Conservation (phyloP, 164 flowering plant genomes). For the Malania oleifera region DNA sequence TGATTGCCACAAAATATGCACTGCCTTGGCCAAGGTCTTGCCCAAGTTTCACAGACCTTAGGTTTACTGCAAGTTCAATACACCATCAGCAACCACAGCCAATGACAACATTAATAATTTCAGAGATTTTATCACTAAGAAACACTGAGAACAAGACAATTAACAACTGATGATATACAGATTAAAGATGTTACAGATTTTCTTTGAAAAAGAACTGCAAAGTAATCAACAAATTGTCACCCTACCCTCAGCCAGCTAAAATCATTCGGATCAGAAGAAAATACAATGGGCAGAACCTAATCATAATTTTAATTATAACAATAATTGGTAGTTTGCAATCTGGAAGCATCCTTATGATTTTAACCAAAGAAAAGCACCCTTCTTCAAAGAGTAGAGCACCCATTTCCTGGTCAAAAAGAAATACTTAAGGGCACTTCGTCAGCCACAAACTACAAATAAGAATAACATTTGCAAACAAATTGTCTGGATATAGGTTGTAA, state of each 20-base stretch:
- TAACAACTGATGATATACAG: background rate
- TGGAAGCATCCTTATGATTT: constrained; percentile 21
- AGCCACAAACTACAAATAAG: constrained; percentile 3
- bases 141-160: background rate
- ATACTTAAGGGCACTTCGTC: constrained; percentile 14
- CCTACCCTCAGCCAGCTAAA: background rate
- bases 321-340: constrained; percentile 19
- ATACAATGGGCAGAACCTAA: background rate
- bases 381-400: constrained; percentile 17
- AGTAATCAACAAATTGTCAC: background rate
- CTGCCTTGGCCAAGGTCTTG: constrained; percentile 48
- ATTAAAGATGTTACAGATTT: background rate
- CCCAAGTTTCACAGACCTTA: constrained; percentile 42
- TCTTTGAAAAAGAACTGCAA: background rate
- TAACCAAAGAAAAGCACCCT: constrained; percentile 23
- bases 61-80: constrained; percentile 53
- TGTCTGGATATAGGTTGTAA: no score
- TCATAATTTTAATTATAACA: constrained; percentile 2
- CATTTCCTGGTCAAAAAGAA: constrained; percentile 16
- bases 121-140: constrained; percentile 5
- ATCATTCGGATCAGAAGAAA: background rate
- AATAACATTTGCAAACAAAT: constrained; percentile 3
- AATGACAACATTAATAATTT: constrained; percentile 13
- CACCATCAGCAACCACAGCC: constrained; percentile 27
- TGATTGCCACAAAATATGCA: constrained; percentile 48